Conservation (phyloP, 352 stramenopile species). For the Lagenidium giganteum region DNA sequence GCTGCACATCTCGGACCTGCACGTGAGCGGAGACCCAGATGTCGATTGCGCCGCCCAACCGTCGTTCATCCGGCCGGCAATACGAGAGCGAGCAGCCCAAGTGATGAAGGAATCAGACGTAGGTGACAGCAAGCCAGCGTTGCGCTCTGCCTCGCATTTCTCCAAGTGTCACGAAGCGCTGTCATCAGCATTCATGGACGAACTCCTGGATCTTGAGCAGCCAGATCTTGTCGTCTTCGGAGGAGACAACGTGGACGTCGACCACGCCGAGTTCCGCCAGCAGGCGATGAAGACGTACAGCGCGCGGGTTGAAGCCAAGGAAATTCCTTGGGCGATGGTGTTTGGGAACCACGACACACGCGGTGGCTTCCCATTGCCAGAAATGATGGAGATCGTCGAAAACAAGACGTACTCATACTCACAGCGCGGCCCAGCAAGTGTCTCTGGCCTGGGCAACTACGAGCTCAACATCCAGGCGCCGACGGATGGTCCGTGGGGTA, state of each 20-base stretch:
- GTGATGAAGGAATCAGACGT: too few relatives aligned
- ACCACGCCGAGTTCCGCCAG: conserved; percentile 15
- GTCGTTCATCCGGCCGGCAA: too few relatives aligned
- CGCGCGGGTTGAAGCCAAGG: conserved; percentile 25
- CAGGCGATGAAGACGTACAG: conserved; percentile 36
- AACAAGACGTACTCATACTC: conserved; percentile 31
- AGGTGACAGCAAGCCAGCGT: too few relatives aligned
- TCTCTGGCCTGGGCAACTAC: conserved; percentile 53
- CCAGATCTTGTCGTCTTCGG: conserved; percentile 46
- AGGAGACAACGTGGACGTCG: conserved; percentile 40
- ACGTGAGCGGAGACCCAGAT: conserved; percentile 37
- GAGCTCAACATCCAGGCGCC: conserved; percentile 36
- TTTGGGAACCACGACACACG: conserved; percentile 37
- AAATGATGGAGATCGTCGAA: conserved; percentile 29
- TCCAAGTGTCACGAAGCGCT: conserved; percentile 36
- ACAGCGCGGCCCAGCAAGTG: conserved; percentile 27
- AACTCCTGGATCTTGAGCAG: conserved; percentile 29
- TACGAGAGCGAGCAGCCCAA: too few relatives aligned
- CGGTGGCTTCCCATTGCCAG: conserved; percentile 25
- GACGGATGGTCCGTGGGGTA: conserved; percentile 24
- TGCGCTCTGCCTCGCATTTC: too few relatives aligned
- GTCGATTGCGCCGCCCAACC: conserved; percentile 24
- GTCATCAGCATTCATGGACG: conserved; percentile 38
- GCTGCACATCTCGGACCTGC: conserved; percentile 48
- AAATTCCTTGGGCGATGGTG: conserved; percentile 37